These are phyloP conservation scores for Calonectria crousiana DNA, from an alignment of 2,329 filamentous ascomycete genomes.

Conservation along the genomic window DNA sequence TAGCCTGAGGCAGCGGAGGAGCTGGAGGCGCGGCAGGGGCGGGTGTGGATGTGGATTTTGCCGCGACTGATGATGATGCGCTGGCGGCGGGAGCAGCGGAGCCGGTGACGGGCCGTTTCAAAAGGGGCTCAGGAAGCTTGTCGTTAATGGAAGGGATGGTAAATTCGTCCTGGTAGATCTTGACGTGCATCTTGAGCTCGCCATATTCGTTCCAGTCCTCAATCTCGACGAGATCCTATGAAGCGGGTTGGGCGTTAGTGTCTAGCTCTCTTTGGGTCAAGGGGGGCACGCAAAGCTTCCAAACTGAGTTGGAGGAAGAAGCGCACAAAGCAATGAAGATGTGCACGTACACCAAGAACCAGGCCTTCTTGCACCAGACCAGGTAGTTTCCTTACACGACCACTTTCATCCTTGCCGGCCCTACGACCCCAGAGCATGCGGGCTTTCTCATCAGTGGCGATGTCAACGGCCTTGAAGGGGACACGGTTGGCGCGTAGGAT, in stretches of 20 bases:
- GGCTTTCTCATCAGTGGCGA: slow-evolving; percentile 89
- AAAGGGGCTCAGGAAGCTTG: slow-evolving; percentile 56
- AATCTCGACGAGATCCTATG: slow-evolving; percentile 89
- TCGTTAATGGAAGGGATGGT: slow-evolving; percentile 69
- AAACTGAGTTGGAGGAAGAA: neutral
- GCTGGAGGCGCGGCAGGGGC: slow-evolving; percentile 40
- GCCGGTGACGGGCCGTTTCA: slow-evolving; percentile 37
- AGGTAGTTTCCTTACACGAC: slow-evolving; percentile 81
- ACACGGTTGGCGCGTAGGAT: slow-evolving; percentile 96
- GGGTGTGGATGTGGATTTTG: slow-evolving; percentile 32
- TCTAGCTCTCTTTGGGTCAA: neutral
- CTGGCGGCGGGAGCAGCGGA: slow-evolving; percentile 39
- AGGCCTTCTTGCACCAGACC: slow-evolving; percentile 88
- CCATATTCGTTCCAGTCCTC: slow-evolving; percentile 99
- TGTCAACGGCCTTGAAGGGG: slow-evolving; percentile 91
- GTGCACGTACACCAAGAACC: slow-evolving; percentile 81
- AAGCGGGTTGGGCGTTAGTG: slow-evolving; percentile 1
- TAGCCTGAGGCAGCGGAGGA: slow-evolving; percentile 41
- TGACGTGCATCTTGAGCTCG: slow-evolving; percentile 89
- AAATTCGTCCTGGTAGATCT: slow-evolving; percentile 73
- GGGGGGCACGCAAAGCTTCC: neutral
- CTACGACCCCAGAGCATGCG: slow-evolving; percentile 90
- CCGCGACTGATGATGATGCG: slow-evolving; percentile 38
- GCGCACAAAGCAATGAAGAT: neutral
- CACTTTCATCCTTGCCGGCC: slow-evolving; percentile 75